phyloP scores from a whole-genome alignment of 768 basidiomycete species.

The Trametes maxima region DNA sequence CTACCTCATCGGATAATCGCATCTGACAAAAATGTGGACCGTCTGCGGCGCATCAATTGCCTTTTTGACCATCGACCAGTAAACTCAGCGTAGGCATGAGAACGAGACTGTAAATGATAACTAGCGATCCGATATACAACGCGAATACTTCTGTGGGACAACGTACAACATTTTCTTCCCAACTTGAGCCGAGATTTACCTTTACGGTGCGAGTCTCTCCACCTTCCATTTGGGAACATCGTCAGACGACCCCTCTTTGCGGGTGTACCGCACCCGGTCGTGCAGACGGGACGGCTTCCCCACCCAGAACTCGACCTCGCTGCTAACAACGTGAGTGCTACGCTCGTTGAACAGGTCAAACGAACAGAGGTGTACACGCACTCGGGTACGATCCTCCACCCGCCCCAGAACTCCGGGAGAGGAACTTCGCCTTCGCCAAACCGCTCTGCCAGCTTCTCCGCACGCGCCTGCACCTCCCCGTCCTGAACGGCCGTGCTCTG shows the following conservation, averaged over 20 bases:
- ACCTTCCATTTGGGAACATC: constrained; percentile 70
- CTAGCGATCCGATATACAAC: too few relatives aligned
- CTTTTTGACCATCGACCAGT: too few relatives aligned
- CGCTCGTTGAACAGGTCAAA: not conserved
- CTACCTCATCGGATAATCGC: too few relatives aligned
- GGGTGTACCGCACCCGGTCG: constrained; percentile 81
- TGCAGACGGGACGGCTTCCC: constrained; percentile 94
- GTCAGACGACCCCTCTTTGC: constrained; percentile 48
- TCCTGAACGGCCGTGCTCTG: constrained; percentile 84
- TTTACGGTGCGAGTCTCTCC: constrained; percentile 75
- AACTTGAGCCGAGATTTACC: not conserved
- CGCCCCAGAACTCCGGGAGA: constrained; percentile 93
- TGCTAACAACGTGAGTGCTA: constrained; percentile 33
- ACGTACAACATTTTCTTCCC: not conserved
- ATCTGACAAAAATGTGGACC: too few relatives aligned
- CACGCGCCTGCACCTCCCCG: constrained; percentile 61
- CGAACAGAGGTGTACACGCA: constrained; percentile 41
- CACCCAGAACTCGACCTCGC: constrained; percentile 97
- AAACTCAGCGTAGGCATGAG: too few relatives aligned
- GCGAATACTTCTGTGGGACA: not conserved
- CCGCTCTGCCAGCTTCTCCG: constrained; percentile 57
- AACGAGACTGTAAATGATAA: not conserved
- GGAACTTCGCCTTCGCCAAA: constrained; percentile 66
- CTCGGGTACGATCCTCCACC: constrained; percentile 93
- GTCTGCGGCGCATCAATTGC: too few relatives aligned